Conservation (phyloP, 139 green algal genomes). For the Tetraselmis chui region DNA sequence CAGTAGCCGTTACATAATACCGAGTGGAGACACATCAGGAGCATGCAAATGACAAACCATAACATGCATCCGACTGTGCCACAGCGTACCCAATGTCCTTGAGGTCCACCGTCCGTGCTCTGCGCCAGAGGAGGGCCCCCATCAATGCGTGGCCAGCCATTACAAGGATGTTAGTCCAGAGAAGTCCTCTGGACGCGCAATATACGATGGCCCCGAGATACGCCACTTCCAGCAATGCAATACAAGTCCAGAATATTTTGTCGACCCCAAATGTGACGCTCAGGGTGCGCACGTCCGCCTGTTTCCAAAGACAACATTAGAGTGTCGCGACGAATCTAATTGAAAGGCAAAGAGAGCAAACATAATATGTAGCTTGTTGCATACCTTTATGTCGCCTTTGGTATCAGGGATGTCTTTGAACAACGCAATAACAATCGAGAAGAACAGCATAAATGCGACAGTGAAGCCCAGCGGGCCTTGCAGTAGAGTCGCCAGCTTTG, state of each 20-base stretch:
- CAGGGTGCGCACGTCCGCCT: constrained; percentile 67
- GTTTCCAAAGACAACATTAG: background rate
- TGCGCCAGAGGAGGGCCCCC: constrained; percentile 29
- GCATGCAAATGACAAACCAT: background rate
- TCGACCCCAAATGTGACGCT: constrained; percentile 66
- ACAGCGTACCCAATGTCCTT: constrained; percentile 1
- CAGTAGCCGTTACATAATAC: background rate
- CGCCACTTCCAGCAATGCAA: constrained; percentile 57
- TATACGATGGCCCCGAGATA: constrained; percentile 60
- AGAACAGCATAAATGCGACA: constrained; percentile 83
- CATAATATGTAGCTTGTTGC: background rate
- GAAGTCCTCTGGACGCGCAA: background rate
- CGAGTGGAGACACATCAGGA: background rate
- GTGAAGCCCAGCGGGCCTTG: constrained; percentile 58
- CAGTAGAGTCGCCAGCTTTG: background rate
- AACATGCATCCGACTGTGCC: background rate
- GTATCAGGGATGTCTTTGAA: constrained; percentile 97
- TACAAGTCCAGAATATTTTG: constrained; percentile 80
- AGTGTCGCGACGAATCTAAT: background rate
- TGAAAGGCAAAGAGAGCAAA: constrained; percentile 2
- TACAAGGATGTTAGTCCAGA: background rate
- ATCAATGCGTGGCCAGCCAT: constrained; percentile 10
- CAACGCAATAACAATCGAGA: constrained; percentile 89
- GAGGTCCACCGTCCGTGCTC: constrained; percentile 44
- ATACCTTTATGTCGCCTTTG: constrained; percentile 59